phyloP scores from a whole-genome alignment of 2,329 filamentous ascomycete genomes.

The Coniochaeta sp. region DNA sequence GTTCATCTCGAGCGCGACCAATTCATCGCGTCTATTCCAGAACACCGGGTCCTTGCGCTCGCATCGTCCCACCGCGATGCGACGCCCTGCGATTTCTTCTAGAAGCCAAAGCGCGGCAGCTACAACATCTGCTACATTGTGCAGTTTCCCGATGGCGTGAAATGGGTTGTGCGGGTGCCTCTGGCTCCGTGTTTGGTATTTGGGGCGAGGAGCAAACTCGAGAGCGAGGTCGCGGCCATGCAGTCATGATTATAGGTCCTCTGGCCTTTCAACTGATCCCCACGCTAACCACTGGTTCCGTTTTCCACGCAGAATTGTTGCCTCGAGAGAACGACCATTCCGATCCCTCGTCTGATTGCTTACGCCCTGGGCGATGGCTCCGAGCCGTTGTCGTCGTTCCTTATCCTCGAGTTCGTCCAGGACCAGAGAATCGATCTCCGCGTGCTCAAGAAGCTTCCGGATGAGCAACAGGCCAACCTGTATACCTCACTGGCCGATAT shows the following conservation, averaged over 20 bases:
- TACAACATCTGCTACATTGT: slow-evolving; percentile 18
- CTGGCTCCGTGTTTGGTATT: slow-evolving; percentile 15
- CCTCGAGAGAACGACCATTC: slow-evolving; percentile 15
- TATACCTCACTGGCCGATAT: slow-evolving; percentile 14
- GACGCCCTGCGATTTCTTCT: slow-evolving; percentile 1
- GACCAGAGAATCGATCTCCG: slow-evolving; percentile 10
- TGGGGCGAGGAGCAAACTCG: slow-evolving; percentile 19
- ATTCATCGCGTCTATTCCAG: no score
- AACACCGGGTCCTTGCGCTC: no score
- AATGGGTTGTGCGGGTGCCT: slow-evolving; percentile 18
- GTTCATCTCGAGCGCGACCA: no score
- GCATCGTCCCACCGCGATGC: not conserved
- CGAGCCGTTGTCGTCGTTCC: slow-evolving; percentile 13
- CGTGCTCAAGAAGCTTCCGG: slow-evolving; percentile 9
- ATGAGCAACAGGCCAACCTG: slow-evolving; percentile 9
- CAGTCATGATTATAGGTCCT: slow-evolving; percentile 1
- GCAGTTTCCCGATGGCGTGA: slow-evolving; percentile 9
- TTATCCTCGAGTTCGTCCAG: slow-evolving; percentile 17
- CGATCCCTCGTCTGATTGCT: slow-evolving; percentile 14
- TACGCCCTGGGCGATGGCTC: slow-evolving; percentile 8
- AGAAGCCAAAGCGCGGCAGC: slow-evolving; percentile 10
- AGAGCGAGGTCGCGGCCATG: slow-evolving; percentile 19
- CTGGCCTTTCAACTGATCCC: no score
- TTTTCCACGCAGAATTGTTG: no score
- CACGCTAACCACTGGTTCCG: no score